Evolutionary conservation across 2,329 filamentous ascomycete genomes (phyloP), one percentile per base, ranked within the genome.

Genomic region (Endocalyx cinctus): DNA sequence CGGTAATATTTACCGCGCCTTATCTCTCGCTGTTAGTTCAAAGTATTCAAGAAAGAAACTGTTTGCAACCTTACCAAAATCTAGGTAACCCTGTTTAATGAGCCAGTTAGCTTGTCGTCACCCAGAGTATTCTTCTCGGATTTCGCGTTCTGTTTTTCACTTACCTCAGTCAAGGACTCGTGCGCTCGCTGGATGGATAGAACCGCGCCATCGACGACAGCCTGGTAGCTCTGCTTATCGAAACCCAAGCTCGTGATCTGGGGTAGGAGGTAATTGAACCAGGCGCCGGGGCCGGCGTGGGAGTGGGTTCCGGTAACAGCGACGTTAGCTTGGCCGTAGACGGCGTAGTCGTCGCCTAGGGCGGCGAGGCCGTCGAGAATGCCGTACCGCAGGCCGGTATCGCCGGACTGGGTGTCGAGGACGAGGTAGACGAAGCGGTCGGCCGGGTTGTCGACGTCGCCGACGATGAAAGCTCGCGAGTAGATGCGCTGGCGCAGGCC

Each of bases 231-330:
- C 55, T 92, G 84, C 55, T 80, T 80, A 57, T 88, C 76, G 50
- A 95, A 95, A 0, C 89, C 89, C 39, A 82, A 74, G 54, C 82
- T 90, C 0, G 88, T 90, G 47, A 95, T 82, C 53, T 95, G 88
- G 8, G 88, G 89, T 11, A 96, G 68, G 8, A 95, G 72, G 52
- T 95, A 95, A 58, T 95, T 95, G 54, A 92, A 70, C 87, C 87
- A 96, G 12, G 84, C 89, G 4, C 86, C 89, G 1, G 89, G 88
- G 0, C 87, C 88, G 13, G 87, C 83, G 62, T 96, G 89, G 3
- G 85, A 90, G 56, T 96, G 89, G 1, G 89, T 95, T 20, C 87
- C 89, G 2, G 85, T 92, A 13, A 96, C 74, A n/a, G 89, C 89
- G 13, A 95, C 64, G 47, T 94, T 95, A 45, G 82, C 72, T 50